phyloP scores from a whole-genome alignment of 2,329 filamentous ascomycete species.

The Cercospora sojina region DNA sequence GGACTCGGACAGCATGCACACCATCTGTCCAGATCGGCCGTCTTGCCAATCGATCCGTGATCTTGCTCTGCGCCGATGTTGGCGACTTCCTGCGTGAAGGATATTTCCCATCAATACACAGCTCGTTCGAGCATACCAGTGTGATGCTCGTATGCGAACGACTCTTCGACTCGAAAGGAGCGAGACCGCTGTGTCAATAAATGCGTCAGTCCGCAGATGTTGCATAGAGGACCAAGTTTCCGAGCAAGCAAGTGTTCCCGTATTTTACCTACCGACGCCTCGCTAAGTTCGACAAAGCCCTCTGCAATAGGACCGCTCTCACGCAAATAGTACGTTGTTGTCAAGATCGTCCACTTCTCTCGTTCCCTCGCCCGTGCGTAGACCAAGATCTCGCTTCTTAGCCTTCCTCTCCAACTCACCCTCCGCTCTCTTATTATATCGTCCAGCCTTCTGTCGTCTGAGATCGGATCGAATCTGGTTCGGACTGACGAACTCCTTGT shows the following conservation, averaged over 20 bases:
- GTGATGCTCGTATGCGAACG: not conserved
- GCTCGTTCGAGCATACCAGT: not conserved
- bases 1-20: not conserved
- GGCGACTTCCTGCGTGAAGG: not conserved
- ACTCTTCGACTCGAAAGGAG: not conserved
- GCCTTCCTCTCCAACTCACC: slow-evolving; percentile 68
- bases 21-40: not conserved
- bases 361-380: slow-evolving; percentile 66
- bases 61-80: not conserved
- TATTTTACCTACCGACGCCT: slow-evolving; percentile 10
- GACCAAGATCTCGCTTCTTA: slow-evolving; percentile 73
- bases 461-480: slow-evolving; percentile 87
- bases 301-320: slow-evolving; percentile 39
- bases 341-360: slow-evolving; percentile 70
- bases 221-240: not conserved
- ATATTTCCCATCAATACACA: not conserved
- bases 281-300: slow-evolving; percentile 1
- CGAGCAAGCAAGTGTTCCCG: not conserved
- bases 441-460: slow-evolving; percentile 70
- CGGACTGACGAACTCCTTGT: slow-evolving; percentile 93
- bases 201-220: not conserved
- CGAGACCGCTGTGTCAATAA: not conserved
- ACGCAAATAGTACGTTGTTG: slow-evolving; percentile 73
- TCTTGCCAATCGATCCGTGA: not conserved
- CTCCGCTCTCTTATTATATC: slow-evolving; percentile 75